A percentile compares a stretch with the other conserved stretches of the same genome.
Evolutionary conservation across 129 eudicot genomes (phyloP).

Genomic region (Oenanthe sinensis): DNA sequence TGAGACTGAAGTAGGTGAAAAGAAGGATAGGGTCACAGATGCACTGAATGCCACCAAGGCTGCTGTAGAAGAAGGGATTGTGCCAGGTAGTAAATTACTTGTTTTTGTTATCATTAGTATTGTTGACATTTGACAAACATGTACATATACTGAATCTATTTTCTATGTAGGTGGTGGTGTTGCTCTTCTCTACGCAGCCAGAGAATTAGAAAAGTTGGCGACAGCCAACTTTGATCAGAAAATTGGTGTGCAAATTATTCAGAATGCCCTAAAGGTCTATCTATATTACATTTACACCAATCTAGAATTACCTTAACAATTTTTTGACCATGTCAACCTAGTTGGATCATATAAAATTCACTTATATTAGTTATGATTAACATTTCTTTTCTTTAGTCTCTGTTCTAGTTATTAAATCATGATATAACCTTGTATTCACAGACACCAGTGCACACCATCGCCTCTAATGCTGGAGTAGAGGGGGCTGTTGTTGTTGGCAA

Average conservation of each 20-base stretch:
- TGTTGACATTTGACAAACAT: not conserved
- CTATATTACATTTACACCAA: not conserved
- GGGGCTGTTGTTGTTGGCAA: conserved; percentile 88
- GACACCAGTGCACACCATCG: conserved; percentile 80
- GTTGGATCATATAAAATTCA: no score
- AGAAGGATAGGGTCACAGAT: conserved; percentile 85
- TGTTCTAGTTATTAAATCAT: not conserved
- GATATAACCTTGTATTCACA: conserved; percentile 15
- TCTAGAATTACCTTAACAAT: not conserved
- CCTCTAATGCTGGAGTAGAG: conserved; percentile 78
- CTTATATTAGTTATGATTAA: not conserved
- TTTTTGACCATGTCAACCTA: not conserved
- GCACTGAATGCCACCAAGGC: conserved; percentile 93
- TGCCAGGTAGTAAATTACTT: conserved; percentile 38
- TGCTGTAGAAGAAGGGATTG: conserved; percentile 91
- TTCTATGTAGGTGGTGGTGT: conserved; percentile 72
- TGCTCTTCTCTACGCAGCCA: conserved; percentile 77
- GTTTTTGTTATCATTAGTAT: not conserved
- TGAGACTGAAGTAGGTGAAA: conserved; percentile 83
- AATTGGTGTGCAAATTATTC: conserved; percentile 81
- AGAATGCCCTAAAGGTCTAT: conserved; percentile 65
- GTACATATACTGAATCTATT: not conserved
- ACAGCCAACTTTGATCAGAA: conserved; percentile 82
- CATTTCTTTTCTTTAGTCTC: not conserved
- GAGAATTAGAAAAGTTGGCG: conserved; percentile 55